phyloP scores from a whole-genome alignment of 257 asterid genomes.

The Solanum corneliomulleri region DNA sequence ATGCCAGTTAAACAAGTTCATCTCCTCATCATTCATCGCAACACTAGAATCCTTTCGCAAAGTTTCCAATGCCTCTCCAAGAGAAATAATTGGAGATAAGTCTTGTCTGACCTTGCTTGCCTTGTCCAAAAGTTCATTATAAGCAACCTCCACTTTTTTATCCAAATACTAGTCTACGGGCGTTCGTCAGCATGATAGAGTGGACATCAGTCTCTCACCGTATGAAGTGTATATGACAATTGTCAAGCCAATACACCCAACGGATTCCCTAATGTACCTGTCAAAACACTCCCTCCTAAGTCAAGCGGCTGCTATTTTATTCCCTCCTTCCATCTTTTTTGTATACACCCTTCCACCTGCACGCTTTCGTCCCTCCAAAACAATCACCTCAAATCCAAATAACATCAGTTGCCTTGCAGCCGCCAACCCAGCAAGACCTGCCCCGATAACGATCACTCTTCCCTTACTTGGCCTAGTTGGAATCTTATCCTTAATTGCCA shows the following conservation, averaged over 20 bases:
- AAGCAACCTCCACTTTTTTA: not conserved
- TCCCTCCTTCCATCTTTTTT: not conserved
- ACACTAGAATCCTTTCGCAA: not conserved
- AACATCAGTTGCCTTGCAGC: not conserved
- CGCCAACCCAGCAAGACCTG: not conserved
- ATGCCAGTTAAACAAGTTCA: not conserved
- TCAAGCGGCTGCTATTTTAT: not conserved
- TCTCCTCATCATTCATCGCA: not conserved
- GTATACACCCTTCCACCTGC: not conserved
- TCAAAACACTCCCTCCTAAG: not conserved
- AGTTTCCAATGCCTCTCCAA: not conserved
- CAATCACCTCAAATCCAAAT: not conserved
- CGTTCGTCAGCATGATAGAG: not conserved
- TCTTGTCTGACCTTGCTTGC: not conserved
- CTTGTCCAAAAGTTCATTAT: not conserved
- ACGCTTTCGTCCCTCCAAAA: not conserved
- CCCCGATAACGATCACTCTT: not conserved
- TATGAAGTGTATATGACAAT: not conserved
- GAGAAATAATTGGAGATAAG: not conserved
- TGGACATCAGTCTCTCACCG: not conserved
- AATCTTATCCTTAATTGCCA: not conserved
- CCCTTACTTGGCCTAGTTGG: not conserved
- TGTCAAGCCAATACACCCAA: not conserved
- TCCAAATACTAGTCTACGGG: not conserved
- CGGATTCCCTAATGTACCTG: not conserved